Conservation (phyloP, 2,329 filamentous ascomycete species). For the Dothistroma pini region DNA sequence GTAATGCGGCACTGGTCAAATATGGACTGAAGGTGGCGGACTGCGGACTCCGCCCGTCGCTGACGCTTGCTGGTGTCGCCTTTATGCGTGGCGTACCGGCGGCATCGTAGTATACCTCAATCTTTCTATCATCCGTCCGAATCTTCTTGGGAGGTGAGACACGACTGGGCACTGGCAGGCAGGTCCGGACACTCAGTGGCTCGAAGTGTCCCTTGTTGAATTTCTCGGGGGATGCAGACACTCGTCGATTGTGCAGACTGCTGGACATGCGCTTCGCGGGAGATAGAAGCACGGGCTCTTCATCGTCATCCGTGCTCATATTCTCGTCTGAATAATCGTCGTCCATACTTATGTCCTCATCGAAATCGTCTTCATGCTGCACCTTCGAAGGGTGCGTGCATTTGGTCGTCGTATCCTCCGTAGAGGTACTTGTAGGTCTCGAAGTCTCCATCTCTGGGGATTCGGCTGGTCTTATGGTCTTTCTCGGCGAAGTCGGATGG, state of each 20-base stretch:
- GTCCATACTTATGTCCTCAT: neutral
- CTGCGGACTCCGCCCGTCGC: constrained; percentile 1
- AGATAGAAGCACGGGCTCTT: neutral
- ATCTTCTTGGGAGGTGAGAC: constrained; percentile 18
- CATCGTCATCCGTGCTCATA: neutral
- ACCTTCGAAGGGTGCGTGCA: constrained; percentile 12
- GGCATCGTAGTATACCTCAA: constrained; percentile 26
- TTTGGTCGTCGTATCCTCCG: constrained; percentile 20
- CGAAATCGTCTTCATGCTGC: neutral
- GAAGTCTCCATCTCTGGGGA: constrained; percentile 9
- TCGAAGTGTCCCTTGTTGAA: constrained; percentile 27
- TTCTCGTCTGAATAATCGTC: neutral
- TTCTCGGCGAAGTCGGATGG: constrained; percentile 18
- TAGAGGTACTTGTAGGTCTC: constrained; percentile 21
- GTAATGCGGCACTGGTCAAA: neutral
- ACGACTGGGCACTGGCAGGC: constrained; percentile 2
- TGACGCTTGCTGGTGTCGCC: constrained; percentile 3
- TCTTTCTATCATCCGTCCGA: constrained; percentile 17
- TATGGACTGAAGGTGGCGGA: neutral
- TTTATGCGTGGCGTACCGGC: constrained; percentile 21
- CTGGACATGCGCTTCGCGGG: constrained; percentile 4
- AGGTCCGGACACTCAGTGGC: constrained; percentile 22
- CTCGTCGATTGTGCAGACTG: constrained; percentile 27
- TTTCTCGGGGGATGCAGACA: constrained; percentile 28
- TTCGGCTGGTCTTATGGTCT: constrained; percentile 17